Conservation (phyloP, 1,139 yeast genomes). For the Geotrichum australiense region DNA sequence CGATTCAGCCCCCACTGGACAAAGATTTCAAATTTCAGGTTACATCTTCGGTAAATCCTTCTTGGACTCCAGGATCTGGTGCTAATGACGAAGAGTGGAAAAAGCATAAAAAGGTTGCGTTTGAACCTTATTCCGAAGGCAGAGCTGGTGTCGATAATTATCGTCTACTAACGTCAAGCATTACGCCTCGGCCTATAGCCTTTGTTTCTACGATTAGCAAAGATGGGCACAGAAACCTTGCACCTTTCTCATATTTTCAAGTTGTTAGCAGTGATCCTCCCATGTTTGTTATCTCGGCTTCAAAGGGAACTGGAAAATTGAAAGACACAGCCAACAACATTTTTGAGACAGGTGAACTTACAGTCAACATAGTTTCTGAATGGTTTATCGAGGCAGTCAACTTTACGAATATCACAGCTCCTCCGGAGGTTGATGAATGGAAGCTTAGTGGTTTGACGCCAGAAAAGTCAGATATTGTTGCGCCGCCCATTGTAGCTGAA, state of each 20-base stretch:
- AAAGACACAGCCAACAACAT: slow-evolving; percentile 50
- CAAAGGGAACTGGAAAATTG: slow-evolving; percentile 36
- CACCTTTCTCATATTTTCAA: slow-evolving; percentile 54
- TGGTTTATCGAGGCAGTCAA: slow-evolving; percentile 64
- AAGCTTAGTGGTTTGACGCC: slow-evolving; percentile 50
- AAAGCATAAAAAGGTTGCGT: slow-evolving; percentile 39
- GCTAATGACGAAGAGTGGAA: slow-evolving; percentile 38
- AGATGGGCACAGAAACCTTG: slow-evolving; percentile 44
- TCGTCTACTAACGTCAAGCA: slow-evolving; percentile 43
- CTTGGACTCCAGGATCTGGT: slow-evolving; percentile 48
- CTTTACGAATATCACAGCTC: slow-evolving; percentile 43
- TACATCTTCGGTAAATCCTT: slow-evolving; percentile 20
- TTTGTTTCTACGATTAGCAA: slow-evolving; percentile 44
- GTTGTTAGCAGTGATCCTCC: slow-evolving; percentile 53
- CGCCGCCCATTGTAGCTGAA: slow-evolving; percentile 53
- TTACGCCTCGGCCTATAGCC: slow-evolving; percentile 56
- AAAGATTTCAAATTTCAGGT: slow-evolving; percentile 20
- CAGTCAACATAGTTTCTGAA: slow-evolving; percentile 55
- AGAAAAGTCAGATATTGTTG: slow-evolving; percentile 40
- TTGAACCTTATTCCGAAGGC: slow-evolving; percentile 46
- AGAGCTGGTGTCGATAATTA: slow-evolving; percentile 44
- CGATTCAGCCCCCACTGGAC: slow-evolving; percentile 24
- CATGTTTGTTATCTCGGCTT: slow-evolving; percentile 46
- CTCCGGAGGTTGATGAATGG: slow-evolving; percentile 50
- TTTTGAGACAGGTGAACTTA: slow-evolving; percentile 46